phyloP scores from a whole-genome alignment of 176 grass and related monocot genomes.

The Hordeum vulgare region DNA sequence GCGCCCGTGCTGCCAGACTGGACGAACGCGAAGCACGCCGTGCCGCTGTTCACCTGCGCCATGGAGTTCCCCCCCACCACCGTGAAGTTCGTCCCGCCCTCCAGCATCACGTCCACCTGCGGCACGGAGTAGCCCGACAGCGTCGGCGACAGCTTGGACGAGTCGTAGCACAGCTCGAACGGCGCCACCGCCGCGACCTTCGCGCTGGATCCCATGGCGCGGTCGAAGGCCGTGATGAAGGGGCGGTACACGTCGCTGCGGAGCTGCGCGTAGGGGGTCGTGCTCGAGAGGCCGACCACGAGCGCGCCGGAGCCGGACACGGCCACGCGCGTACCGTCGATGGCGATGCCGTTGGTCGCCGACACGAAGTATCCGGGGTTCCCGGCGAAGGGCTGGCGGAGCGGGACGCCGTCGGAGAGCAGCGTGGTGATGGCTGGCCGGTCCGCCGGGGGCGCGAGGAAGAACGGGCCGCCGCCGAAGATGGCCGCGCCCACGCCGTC shows the following conservation, averaged over 20 bases:
- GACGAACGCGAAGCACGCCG: conserved; percentile 43
- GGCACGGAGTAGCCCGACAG: conserved; percentile 45
- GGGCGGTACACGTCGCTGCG: conserved; percentile 35
- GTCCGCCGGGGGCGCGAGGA: conserved; percentile 5
- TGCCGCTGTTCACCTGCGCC: conserved; percentile 25
- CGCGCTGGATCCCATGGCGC: background rate
- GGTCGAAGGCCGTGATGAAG: conserved; percentile 29
- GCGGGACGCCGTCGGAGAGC: conserved; percentile 8
- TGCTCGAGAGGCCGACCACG: conserved; percentile 16
- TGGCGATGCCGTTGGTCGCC: conserved; percentile 18
- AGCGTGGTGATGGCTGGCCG: background rate
- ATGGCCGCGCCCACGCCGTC: conserved; percentile 31
- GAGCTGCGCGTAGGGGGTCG: conserved; percentile 35
- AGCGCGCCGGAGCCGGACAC: background rate
- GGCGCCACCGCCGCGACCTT: conserved; percentile 12
- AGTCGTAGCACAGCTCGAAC: conserved; percentile 56
- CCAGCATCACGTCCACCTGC: conserved; percentile 37
- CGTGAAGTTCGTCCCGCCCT: conserved; percentile 34
- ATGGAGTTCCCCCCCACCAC: conserved; percentile 46
- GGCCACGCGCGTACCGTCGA: background rate
- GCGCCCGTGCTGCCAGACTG: background rate
- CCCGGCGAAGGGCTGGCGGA: background rate
- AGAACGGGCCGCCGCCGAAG: conserved; percentile 43
- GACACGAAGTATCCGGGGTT: conserved; percentile 36
- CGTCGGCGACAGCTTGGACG: conserved; percentile 19